phyloP scores from a whole-genome alignment of 371 early-diverging fungal genomes.

The Rhizopus arrhizus region DNA sequence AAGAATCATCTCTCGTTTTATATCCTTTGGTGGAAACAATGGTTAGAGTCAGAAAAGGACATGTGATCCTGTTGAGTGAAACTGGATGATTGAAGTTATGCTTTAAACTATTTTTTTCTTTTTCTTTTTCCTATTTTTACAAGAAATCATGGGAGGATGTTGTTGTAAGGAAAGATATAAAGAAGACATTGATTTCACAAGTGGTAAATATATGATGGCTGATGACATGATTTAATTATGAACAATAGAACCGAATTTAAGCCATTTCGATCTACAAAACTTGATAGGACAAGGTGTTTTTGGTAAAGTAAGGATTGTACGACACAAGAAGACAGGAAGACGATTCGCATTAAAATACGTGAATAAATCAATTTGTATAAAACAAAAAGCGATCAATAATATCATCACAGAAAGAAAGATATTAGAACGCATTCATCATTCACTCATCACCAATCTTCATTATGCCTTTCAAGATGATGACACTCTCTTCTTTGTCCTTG shows the following conservation, averaged over 20 bases:
- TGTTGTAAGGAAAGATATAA: slow-evolving; percentile 2
- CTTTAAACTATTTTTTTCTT: no score
- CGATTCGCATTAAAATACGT: slow-evolving; percentile 63
- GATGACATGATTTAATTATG: background rate
- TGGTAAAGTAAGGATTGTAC: slow-evolving; percentile 81
- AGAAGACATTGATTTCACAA: slow-evolving; percentile 4
- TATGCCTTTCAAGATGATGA: slow-evolving; percentile 82
- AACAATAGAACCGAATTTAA: slow-evolving; percentile 46
- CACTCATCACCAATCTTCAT: slow-evolving; percentile 64
- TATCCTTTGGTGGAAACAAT: no score
- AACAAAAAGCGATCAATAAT: slow-evolving; percentile 50
- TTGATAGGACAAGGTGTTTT: slow-evolving; percentile 73
- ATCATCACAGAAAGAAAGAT: slow-evolving; percentile 57
- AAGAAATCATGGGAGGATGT: background rate
- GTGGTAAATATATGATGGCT: background rate
- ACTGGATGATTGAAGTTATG: no score
- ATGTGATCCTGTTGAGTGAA: no score
- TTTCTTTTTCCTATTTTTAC: no score
- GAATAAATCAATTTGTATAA: slow-evolving; percentile 53
- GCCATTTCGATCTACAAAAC: slow-evolving; percentile 65
- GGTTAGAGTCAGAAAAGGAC: no score
- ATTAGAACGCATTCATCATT: slow-evolving; percentile 47
- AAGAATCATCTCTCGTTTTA: no score
- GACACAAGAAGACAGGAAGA: slow-evolving; percentile 67
- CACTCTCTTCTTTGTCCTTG: slow-evolving; percentile 74